These are phyloP conservation scores for Monilinia fructicola DNA, from an alignment of 2,329 filamentous ascomycete species.

Conservation along the genomic window DNA sequence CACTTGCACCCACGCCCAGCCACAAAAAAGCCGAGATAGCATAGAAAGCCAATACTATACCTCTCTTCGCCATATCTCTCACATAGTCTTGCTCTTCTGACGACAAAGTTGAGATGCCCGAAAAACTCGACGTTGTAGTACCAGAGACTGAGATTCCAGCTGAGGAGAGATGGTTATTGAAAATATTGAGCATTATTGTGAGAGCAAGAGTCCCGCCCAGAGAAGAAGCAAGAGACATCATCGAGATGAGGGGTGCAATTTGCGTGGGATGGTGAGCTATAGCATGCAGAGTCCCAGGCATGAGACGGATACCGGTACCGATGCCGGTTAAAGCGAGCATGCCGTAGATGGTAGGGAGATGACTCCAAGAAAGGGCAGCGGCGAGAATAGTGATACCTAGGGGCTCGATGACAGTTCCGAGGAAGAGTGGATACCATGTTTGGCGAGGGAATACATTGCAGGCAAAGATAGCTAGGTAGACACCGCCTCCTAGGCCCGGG, in stretches of 20 bases:
- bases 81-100: conserved; percentile 45
- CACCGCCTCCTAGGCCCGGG: conserved; percentile 61
- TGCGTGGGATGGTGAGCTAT: conserved; percentile 59
- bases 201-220: conserved; percentile 65
- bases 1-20: conserved; percentile 47
- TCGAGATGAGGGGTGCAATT: conserved; percentile 58
- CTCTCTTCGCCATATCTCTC: conserved; percentile 50
- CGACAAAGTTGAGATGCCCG: neutral
- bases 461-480: conserved; percentile 56
- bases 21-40: conserved; percentile 60
- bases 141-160: conserved; percentile 32
- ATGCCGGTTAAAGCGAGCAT: conserved; percentile 66
- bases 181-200: conserved; percentile 67
- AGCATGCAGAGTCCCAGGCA: conserved; percentile 60
- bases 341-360: conserved; percentile 55
- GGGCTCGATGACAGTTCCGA: conserved; percentile 57
- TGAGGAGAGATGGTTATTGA: conserved; percentile 54
- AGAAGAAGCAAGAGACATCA: conserved; percentile 59
- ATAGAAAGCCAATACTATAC: conserved; percentile 66
- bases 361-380: conserved; percentile 53
- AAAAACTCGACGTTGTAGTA: neutral
- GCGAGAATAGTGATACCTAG: conserved; percentile 58
- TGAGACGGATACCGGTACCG: conserved; percentile 64
- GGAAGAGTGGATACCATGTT: conserved; percentile 58
- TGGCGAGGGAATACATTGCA: conserved; percentile 62